Base-by-base conservation (phyloP, 768 basidiomycete species). In the Boletus subcaerulescens region DNA sequence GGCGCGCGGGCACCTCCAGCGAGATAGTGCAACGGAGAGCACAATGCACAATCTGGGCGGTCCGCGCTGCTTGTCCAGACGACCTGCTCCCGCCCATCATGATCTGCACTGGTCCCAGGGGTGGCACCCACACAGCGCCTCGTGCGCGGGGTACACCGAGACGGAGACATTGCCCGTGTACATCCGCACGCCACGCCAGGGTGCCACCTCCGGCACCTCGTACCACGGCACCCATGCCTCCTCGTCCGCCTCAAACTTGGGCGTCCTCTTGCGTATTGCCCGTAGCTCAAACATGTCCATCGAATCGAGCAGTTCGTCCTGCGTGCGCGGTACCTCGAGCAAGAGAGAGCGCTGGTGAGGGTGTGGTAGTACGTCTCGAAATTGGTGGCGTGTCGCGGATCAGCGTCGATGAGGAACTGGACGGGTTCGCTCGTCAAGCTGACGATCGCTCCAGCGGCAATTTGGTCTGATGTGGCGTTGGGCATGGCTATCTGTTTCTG, bases 381-480 rank as follows among this genome's bases (percentile, higher is more conserved):
- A 5, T 54, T 18, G 24, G 47, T 38, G 14, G 36, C 14, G 6
- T 52, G 46, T 4, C 17, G 32, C 13, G 22, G 24, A 10, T 51
- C 42, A 13, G 20, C 7, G 22, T 43, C 24, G 20, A 54, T 42
- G 10, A 4, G 31, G 14, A 50, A 42, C 4, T 9, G 17, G 24
- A 36, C 24, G 3, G 40, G 22, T 20, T n/a, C 4, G 22, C 32
- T 53, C 32, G 47, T 50, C 39, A 40, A 42, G 5, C 40, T 42
- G 13, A 53, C 52, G 36, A 41, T 48, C 3, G 29, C 38, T 0
- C 45, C 33, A 2, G 44, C 17, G 4, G 26, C 29, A 11, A 48
- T 53, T n/a, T 53, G 18, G n/a, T 52, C 38, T 10, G 51, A 14
- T 18, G 51, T 49, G 17, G 52, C 39, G 15, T 48, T 53, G 11